Percentiles rank a stretch among this genome's conserved stretches.
These are phyloP conservation scores for Tolypocladium sp. DNA, from an alignment of 2,329 filamentous ascomycete genomes.

Conservation along the genomic window DNA sequence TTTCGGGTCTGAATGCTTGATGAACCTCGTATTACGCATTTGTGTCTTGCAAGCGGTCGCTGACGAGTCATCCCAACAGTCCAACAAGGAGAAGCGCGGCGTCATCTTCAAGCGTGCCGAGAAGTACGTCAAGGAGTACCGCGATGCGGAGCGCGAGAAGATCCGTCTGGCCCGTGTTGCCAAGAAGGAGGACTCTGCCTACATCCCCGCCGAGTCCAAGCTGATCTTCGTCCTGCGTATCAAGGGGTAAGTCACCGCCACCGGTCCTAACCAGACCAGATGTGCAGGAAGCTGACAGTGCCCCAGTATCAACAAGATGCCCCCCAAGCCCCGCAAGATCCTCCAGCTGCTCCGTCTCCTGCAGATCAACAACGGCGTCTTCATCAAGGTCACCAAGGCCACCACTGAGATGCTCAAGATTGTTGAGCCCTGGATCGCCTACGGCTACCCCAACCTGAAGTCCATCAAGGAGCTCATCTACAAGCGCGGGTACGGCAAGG, in stretches of 20 bases:
- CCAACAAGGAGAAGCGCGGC: slow-evolving; percentile 96
- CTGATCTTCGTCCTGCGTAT: slow-evolving; percentile 97
- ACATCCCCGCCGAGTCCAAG: slow-evolving; percentile 90
- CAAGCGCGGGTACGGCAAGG: slow-evolving; percentile 99
- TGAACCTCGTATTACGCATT: slow-evolving; percentile 10
- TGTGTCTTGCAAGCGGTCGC: slow-evolving; percentile 12
- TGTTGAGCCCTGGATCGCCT: slow-evolving; percentile 97
- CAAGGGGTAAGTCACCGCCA: slow-evolving; percentile 62
- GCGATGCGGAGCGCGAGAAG: slow-evolving; percentile 96
- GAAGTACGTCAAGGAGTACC: slow-evolving; percentile 99
- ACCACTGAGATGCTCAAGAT: slow-evolving; percentile 96
- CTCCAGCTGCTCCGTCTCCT: slow-evolving; percentile 98
- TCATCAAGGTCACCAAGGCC: slow-evolving; percentile 95
- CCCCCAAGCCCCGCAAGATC: slow-evolving; percentile 99
- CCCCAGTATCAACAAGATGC: slow-evolving; percentile 98
- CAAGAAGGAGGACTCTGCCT: slow-evolving; percentile 88
- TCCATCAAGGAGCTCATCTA: slow-evolving; percentile 98
- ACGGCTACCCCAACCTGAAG: slow-evolving; percentile 99
- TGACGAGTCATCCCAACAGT: slow-evolving; percentile 46
- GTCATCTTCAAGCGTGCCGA: slow-evolving; percentile 99
- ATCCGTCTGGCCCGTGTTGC: slow-evolving; percentile 82
- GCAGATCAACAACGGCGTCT: slow-evolving; percentile 99
- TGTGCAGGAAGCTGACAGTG: slow-evolving; percentile 1
- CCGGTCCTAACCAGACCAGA: no score
- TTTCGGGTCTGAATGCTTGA: slow-evolving; percentile 86